Evolutionary conservation across 1,284 basidiomycete genomes (phyloP).

Genomic region (Cutaneotrichosporon sp.): DNA sequence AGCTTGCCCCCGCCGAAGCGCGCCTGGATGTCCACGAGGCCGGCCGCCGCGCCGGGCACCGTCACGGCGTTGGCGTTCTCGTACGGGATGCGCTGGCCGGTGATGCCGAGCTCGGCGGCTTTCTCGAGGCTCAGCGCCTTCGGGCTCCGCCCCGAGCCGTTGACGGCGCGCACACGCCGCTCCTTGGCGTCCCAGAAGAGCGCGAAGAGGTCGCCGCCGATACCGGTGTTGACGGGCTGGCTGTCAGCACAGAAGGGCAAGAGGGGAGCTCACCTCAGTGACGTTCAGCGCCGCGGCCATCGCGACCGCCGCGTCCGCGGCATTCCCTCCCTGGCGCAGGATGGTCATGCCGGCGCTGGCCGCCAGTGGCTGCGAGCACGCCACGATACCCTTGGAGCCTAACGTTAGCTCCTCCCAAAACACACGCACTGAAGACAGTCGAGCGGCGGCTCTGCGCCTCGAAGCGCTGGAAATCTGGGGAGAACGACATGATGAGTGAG

Average conservation of each 20-base stretch:
- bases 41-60: slow-evolving; percentile 86
- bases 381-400: slow-evolving; percentile 80
- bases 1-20: slow-evolving; percentile 76
- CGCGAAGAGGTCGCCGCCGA: slow-evolving; percentile 73
- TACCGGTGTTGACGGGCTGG: slow-evolving; percentile 35
- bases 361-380: slow-evolving; percentile 82
- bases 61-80: slow-evolving; percentile 83
- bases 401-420: slow-evolving; percentile 68
- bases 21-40: slow-evolving; percentile 83
- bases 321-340: slow-evolving; percentile 81
- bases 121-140: slow-evolving; percentile 74
- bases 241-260: slow-evolving; percentile 56
- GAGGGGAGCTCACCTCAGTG: slow-evolving; percentile 71
- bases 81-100: slow-evolving; percentile 60
- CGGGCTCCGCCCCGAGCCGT: slow-evolving; percentile 72
- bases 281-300: slow-evolving; percentile 84
- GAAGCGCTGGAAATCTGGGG: slow-evolving; percentile 15
- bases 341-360: slow-evolving; percentile 82
- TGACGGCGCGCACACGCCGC: slow-evolving; percentile 66
- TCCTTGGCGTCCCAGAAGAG: slow-evolving; percentile 83
- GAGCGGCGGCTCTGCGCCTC: slow-evolving; percentile 30
- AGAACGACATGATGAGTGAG: not conserved
- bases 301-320: slow-evolving; percentile 76
- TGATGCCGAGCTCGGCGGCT: slow-evolving; percentile 65
- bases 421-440: slow-evolving; percentile 56